A percentile compares a stretch with the other conserved stretches of the same genome.
These are phyloP conservation scores for Trichoderma lentiforme DNA, from an alignment of 2,329 filamentous ascomycete genomes.

Conservation along the genomic window DNA sequence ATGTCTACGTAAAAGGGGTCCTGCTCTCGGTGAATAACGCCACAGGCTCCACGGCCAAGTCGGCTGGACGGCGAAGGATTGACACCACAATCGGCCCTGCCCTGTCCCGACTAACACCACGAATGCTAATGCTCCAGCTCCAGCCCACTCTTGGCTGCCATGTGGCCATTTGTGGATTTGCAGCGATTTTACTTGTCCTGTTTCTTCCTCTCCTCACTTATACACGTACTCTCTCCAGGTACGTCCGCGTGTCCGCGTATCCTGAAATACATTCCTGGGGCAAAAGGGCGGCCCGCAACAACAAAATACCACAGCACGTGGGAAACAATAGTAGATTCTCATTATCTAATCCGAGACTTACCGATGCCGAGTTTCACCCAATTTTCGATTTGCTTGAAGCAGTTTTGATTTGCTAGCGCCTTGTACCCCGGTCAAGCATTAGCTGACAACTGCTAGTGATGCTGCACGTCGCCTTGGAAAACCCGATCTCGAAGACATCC, in stretches of 20 bases:
- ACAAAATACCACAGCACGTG: neutral
- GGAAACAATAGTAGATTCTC: neutral
- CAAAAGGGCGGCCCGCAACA: neutral
- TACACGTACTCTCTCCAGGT: neutral
- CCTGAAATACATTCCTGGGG: neutral
- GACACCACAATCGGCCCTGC: slow-evolving; percentile 10
- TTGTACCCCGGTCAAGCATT: neutral
- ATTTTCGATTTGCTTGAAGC: neutral
- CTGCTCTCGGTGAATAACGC: slow-evolving; percentile 4
- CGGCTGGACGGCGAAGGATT: slow-evolving; percentile 11
- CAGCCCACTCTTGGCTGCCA: neutral
- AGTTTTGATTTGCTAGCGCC: neutral
- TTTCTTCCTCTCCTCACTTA: neutral
- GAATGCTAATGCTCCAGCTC: neutral
- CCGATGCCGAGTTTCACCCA: neutral
- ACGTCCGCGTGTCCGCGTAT: neutral
- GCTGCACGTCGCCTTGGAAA: neutral
- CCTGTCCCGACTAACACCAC: neutral
- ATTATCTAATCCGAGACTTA: neutral
- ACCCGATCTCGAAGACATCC: neutral
- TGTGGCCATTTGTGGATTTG: neutral
- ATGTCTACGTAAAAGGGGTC: neutral
- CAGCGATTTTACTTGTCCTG: neutral
- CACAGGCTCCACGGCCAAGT: slow-evolving; percentile 6
- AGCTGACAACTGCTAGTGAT: neutral